These are phyloP conservation scores for Dorcoceras hygrometricum DNA, from an alignment of 257 asterid genomes.

Conservation along the genomic window DNA sequence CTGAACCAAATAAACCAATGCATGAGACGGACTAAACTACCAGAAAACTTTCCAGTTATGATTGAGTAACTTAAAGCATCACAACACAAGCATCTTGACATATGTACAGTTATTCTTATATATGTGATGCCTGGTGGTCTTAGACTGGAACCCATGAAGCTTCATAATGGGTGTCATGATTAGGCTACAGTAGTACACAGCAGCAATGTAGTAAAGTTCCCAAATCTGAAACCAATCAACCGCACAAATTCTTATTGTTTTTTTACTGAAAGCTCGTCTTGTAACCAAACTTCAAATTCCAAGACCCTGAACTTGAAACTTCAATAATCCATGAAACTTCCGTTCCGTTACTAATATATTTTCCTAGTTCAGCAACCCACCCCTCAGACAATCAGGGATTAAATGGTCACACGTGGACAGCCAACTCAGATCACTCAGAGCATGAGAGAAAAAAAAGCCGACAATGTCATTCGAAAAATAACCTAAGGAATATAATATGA, in stretches of 20 bases:
- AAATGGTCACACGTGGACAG: neutral
- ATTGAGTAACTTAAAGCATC: neutral
- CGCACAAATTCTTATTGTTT: neutral
- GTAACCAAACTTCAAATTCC: neutral
- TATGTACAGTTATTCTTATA: neutral
- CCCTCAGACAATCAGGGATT: neutral
- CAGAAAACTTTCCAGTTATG: neutral
- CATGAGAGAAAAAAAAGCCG: slow-evolving; percentile 1
- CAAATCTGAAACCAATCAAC: neutral
- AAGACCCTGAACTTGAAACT: neutral
- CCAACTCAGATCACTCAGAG: neutral
- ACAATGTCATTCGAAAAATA: neutral
- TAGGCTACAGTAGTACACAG: too few species aligned
- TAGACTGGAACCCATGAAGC: neutral
- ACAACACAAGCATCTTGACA: neutral
- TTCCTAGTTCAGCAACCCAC: neutral
- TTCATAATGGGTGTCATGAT: neutral
- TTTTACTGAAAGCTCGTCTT: neutral
- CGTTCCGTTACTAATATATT: neutral
- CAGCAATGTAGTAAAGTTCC: too few species aligned
- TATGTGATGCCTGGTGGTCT: neutral
- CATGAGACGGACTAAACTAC: neutral
- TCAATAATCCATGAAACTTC: neutral
- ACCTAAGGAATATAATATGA: slow-evolving; percentile 3
- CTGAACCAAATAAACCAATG: neutral